A percentile compares a stretch with the other conserved stretches of the same genome.
Conservation (phyloP, 306 rosid species). For the Luffa acutangula region DNA sequence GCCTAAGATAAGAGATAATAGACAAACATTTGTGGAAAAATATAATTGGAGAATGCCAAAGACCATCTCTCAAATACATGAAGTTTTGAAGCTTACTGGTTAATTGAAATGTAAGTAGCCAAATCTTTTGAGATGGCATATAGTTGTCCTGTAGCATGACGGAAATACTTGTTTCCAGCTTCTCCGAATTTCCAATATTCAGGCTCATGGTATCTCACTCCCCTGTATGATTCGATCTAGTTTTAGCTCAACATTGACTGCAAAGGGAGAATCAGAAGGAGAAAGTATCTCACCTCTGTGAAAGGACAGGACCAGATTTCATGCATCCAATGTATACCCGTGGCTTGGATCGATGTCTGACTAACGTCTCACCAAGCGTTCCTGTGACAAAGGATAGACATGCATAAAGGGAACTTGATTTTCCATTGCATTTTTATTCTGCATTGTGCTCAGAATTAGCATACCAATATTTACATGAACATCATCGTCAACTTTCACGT, state of each 20-base stretch:
- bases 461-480: slow-evolving; percentile 97
- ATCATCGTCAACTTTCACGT: slow-evolving; percentile 94
- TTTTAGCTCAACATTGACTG: background rate
- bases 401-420: background rate
- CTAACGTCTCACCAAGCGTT: slow-evolving; percentile 84
- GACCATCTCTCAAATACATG: background rate
- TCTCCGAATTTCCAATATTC: slow-evolving; percentile 97
- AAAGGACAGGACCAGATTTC: slow-evolving; percentile 97
- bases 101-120: slow-evolving; percentile 73
- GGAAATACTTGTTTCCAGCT: slow-evolving; percentile 92
- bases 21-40: background rate
- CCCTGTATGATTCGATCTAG: slow-evolving; percentile 37
- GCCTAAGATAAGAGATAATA: slow-evolving; percentile 29
- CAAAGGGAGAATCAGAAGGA: slow-evolving; percentile 1
- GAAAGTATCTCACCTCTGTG: slow-evolving; percentile 54
- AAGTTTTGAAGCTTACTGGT: slow-evolving; percentile 51
- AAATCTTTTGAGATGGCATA: slow-evolving; percentile 89
- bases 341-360: slow-evolving; percentile 66
- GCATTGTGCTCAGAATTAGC: background rate
- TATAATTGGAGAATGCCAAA: background rate
- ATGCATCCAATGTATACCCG: slow-evolving; percentile 95
- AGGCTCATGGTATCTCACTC: slow-evolving; percentile 98
- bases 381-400: slow-evolving; percentile 32
- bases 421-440: background rate
- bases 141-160: slow-evolving; percentile 96